These are phyloP conservation scores for Desmodesmus armatus DNA, from an alignment of 139 green algal species.

Conservation along the genomic window DNA sequence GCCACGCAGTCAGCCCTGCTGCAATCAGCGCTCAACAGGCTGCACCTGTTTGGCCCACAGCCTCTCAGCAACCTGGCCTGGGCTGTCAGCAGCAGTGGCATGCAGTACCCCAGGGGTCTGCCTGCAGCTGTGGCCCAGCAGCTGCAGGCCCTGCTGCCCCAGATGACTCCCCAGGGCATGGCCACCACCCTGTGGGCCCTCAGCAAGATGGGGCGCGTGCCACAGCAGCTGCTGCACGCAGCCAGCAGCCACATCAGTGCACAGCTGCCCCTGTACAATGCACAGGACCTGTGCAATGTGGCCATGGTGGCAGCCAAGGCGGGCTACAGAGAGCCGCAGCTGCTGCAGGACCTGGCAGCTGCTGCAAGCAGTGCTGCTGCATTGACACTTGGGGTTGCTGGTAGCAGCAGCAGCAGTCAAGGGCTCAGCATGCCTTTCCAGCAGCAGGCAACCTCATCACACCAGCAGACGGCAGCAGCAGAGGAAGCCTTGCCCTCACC, in stretches of 20 bases:
- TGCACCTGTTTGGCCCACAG: conserved; percentile 33
- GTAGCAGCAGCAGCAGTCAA: not conserved
- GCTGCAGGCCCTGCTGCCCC: conserved; percentile 31
- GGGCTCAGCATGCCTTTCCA: not conserved
- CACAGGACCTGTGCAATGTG: conserved; percentile 40
- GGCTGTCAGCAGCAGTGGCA: not conserved
- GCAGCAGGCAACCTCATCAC: not conserved
- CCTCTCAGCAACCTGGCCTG: conserved; percentile 39
- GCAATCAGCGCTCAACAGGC: not conserved
- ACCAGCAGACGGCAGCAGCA: not conserved
- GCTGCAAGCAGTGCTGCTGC: conserved; percentile 16
- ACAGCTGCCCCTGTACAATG: conserved; percentile 25
- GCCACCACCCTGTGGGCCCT: conserved; percentile 38
- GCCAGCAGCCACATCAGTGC: conserved; percentile 2
- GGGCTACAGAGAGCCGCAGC: not conserved
- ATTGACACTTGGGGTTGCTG: not conserved
- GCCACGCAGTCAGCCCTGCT: not conserved
- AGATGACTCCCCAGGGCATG: conserved; percentile 24
- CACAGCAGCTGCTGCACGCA: conserved; percentile 38
- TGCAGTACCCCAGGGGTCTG: not conserved
- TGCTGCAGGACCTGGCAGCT: conserved; percentile 20
- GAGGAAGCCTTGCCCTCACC: not conserved
- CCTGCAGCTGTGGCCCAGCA: conserved; percentile 22
- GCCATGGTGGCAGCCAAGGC: conserved; percentile 18
- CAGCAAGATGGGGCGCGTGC: not conserved